These are phyloP conservation scores for Ustilago hordei DNA, from an alignment of 1,284 basidiomycete genomes.

Conservation along the genomic window DNA sequence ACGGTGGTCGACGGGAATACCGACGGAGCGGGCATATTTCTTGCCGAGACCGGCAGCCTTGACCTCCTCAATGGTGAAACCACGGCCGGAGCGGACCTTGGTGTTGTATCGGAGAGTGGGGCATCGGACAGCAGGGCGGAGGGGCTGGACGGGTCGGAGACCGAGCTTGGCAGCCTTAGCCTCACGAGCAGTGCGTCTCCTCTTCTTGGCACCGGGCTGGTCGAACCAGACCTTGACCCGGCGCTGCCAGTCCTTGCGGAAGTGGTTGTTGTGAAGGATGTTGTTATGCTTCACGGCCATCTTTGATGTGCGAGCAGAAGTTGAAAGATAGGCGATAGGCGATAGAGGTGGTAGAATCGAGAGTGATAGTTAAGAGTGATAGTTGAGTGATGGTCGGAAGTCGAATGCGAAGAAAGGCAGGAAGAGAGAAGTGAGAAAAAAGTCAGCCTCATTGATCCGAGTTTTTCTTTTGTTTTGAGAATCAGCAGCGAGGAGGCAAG, in stretches of 20 bases:
- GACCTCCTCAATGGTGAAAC: conserved; percentile 94
- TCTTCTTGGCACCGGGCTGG: conserved; percentile 98
- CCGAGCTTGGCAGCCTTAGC: conserved; percentile 91
- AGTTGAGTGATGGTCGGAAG: conserved; percentile 8
- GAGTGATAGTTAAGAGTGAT: background rate
- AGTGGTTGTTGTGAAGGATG: conserved; percentile 79
- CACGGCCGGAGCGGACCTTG: conserved; percentile 95
- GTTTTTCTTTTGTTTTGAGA: conserved; percentile 4
- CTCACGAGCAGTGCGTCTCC: conserved; percentile 91
- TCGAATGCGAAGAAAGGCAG: background rate
- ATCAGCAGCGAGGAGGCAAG: background rate
- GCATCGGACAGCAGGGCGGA: conserved; percentile 96
- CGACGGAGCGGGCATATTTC: conserved; percentile 92
- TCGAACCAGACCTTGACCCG: conserved; percentile 98
- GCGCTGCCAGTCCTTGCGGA: conserved; percentile 87
- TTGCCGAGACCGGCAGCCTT: conserved; percentile 95
- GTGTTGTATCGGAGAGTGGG: conserved; percentile 99
- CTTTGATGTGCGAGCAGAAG: conserved; percentile 16
- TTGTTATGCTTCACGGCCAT: conserved; percentile 70
- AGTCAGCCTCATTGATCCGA: conserved; percentile 27
- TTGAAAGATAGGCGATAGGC: background rate
- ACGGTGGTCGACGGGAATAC: conserved; percentile 96
- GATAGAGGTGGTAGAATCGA: conserved; percentile 5
- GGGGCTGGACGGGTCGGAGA: conserved; percentile 88
- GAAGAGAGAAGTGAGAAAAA: conserved; percentile 14